Percentiles rank a stretch among this genome's conserved stretches.
Conservation (phyloP, 2,329 filamentous ascomycete species). For the Hyphodiscus sp. region DNA sequence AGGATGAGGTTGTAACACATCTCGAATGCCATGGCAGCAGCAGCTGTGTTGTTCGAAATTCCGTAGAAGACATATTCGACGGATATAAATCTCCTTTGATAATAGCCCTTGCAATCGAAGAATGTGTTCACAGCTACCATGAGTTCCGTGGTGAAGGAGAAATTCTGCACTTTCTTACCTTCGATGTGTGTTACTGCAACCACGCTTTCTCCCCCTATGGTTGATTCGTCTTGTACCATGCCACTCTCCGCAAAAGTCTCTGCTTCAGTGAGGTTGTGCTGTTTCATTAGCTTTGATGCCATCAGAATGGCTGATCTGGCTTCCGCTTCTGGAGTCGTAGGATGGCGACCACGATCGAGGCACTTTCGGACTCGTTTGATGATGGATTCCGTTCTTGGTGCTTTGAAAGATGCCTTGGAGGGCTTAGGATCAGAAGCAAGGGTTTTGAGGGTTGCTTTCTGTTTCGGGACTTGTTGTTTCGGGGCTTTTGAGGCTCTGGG, state of each 20-base stretch:
- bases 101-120: background rate
- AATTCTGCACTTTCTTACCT: background rate
- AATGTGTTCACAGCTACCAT: background rate
- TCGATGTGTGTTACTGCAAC: background rate
- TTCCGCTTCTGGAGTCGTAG: background rate
- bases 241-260: background rate
- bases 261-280: background rate
- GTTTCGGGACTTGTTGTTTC: background rate
- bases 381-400: background rate
- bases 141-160: background rate
- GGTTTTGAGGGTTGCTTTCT: background rate
- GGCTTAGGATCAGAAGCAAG: background rate
- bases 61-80: background rate
- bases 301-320: background rate
- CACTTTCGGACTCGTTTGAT: slow-evolving; percentile 1
- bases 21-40: slow-evolving; percentile 1
- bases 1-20: background rate
- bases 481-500: background rate
- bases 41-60: background rate
- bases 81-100: background rate
- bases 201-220: background rate
- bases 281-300: background rate
- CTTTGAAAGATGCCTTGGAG: background rate
- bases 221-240: background rate
- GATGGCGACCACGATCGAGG: background rate